Evolutionary conservation across 805 yeast species (phyloP).

Genomic region (Suhomyces sp.): DNA sequence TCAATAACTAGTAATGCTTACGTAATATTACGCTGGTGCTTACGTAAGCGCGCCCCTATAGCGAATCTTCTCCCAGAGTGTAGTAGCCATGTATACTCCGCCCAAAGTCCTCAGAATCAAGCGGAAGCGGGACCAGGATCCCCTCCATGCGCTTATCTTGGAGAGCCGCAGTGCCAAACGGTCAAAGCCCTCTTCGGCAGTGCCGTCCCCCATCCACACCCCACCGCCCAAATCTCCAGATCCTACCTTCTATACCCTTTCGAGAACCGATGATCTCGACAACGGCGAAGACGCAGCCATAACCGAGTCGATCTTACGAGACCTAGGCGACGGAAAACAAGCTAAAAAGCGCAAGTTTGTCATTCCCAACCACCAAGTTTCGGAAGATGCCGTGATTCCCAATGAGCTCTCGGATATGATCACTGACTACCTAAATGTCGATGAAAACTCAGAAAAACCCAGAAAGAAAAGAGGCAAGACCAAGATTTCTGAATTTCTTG

Average conservation of each 20-base stretch:
- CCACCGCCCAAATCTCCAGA: constrained; percentile 34
- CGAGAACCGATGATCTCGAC: constrained; percentile 32
- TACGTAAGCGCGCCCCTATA: not conserved
- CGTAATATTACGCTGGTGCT: not conserved
- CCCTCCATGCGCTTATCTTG: constrained; percentile 71
- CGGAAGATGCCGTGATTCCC: constrained; percentile 42
- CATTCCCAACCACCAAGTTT: constrained; percentile 30
- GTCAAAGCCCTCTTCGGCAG: constrained; percentile 36
- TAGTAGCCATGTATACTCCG: not conserved
- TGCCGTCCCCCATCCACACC: constrained; percentile 17
- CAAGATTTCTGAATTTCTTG: not conserved
- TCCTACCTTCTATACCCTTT: constrained; percentile 23
- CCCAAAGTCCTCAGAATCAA: constrained; percentile 81
- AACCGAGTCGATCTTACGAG: constrained; percentile 9
- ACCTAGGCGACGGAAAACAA: constrained; percentile 4
- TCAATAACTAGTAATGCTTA: constrained; percentile 24
- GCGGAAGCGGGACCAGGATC: constrained; percentile 83
- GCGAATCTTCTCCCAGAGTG: not conserved
- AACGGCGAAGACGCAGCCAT: constrained; percentile 5
- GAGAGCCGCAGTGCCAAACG: constrained; percentile 41
- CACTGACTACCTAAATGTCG: constrained; percentile 50
- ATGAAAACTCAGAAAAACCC: constrained; percentile 14
- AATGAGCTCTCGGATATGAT: constrained; percentile 76
- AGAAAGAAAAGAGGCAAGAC: constrained; percentile 9
- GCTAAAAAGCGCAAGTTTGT: constrained; percentile 28